Base-by-base conservation (phyloP, 805 yeast genomes). In the Komagataella pastoris region DNA sequence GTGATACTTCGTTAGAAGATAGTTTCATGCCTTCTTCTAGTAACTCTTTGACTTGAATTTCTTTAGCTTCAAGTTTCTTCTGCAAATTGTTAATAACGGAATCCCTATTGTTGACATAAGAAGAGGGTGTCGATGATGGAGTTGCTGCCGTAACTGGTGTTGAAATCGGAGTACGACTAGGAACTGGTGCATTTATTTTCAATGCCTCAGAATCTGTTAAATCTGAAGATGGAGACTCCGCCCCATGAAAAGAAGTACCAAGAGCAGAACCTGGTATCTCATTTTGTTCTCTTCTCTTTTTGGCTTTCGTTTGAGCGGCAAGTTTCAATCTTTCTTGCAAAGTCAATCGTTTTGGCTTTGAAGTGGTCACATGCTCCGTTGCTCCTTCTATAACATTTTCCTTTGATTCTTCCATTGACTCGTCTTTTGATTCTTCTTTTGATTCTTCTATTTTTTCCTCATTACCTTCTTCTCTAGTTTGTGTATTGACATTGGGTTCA, bases 311-410 rank as follows among this genome's bases (percentile, higher is more conserved):
- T 53, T 77, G 73, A 6, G 96, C 88, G 1, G 97, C 97, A 55
- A 81, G 65, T 1, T 93, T 95, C 50, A 90, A 71, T 54, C 97
- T 73, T 59, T 90, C 96, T 59, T 88, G 95, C 57, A 91, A 71
- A 0, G 96, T 81, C 17, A 87, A 67, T 55, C 90, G 72, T 62
- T 83, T 84, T 56, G 24, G 43, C 6, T 19, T 17, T 48, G 45
- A 12, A 17, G 45, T 14, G 4, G 43, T 14, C 7, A 6, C 24
- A 18, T 14, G 14, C 5, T 48, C 44, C 44, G 17, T 12, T 14
- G 10, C 24, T 21, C 14, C 50, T 24, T 23, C 45, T 4, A 3
- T 17, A 6, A 6, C 7, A 17, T 7, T 12, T 17, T 24, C 45
- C 4, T 24, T 48, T 19, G 17, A 17, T n/a, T 24, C 50, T 19